These are phyloP conservation scores for Diaporthe longicolla DNA, from an alignment of 2,329 filamentous ascomycete species.

Conservation along the genomic window DNA sequence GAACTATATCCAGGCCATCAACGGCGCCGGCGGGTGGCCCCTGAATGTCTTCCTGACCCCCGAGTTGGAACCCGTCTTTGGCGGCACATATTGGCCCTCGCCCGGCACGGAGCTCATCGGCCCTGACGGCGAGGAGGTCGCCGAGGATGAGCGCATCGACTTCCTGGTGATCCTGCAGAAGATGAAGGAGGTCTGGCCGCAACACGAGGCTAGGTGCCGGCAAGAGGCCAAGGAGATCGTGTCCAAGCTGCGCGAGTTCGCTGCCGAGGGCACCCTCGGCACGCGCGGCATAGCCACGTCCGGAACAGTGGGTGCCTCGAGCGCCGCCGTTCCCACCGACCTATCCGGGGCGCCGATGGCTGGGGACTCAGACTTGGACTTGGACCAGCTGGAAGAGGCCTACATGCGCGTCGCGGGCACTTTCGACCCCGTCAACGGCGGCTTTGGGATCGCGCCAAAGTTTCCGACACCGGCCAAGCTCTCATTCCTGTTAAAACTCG, in stretches of 20 bases:
- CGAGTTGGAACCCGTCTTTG: slow-evolving; percentile 92
- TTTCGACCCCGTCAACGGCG: slow-evolving; percentile 84
- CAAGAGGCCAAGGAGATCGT: slow-evolving; percentile 88
- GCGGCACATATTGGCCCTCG: slow-evolving; percentile 95
- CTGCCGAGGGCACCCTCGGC: slow-evolving; percentile 84
- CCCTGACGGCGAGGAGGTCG: slow-evolving; percentile 56
- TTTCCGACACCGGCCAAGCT: slow-evolving; percentile 92
- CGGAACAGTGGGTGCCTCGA: slow-evolving; percentile 49
- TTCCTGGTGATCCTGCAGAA: slow-evolving; percentile 89
- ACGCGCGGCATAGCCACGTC: slow-evolving; percentile 53
- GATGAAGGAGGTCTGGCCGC: slow-evolving; percentile 81
- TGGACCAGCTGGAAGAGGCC: slow-evolving; percentile 93
- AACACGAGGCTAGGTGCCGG: slow-evolving; percentile 86
- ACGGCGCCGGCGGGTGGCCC: slow-evolving; percentile 91
- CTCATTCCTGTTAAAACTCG: slow-evolving; percentile 82
- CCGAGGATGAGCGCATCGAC: slow-evolving; percentile 74
- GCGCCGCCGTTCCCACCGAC: slow-evolving; percentile 44
- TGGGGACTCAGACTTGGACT: slow-evolving; percentile 78
- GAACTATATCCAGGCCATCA: slow-evolving; percentile 97
- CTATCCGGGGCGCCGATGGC: slow-evolving; percentile 35
- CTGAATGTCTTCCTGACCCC: slow-evolving; percentile 97
- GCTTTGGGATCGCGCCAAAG: slow-evolving; percentile 87
- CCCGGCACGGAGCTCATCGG: slow-evolving; percentile 71
- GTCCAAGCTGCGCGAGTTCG: slow-evolving; percentile 85
- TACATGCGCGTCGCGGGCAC: slow-evolving; percentile 83